phyloP scores from a whole-genome alignment of 1,139 yeast genomes.

The Spathaspora sp. region DNA sequence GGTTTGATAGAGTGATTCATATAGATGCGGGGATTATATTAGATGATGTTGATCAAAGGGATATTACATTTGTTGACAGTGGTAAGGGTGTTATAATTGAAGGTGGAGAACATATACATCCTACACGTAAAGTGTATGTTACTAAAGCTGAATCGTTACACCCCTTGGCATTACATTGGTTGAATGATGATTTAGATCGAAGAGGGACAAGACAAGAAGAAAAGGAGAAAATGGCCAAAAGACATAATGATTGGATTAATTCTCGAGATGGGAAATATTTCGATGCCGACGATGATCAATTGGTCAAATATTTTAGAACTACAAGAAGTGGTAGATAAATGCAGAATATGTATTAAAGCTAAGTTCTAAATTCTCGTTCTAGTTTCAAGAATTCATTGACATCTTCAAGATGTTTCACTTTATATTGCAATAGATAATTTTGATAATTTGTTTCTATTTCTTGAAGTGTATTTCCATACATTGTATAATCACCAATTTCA shows the following conservation, averaged over 20 bases:
- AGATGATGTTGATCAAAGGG: slow-evolving; percentile 23
- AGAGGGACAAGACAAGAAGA: slow-evolving; percentile 59
- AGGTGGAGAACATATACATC: slow-evolving; percentile 8
- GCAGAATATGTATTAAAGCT: slow-evolving; percentile 3
- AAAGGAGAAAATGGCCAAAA: slow-evolving; percentile 38
- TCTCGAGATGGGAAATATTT: slow-evolving; percentile 43
- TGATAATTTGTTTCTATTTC: slow-evolving; percentile 15
- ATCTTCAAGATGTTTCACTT: slow-evolving; percentile 13
- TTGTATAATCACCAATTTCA: background rate
- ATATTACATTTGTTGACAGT: slow-evolving; percentile 19
- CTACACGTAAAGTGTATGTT: slow-evolving; percentile 27
- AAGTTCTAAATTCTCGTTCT: slow-evolving; percentile 15
- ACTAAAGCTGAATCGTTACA: slow-evolving; percentile 56
- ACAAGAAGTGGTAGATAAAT: slow-evolving; percentile 30
- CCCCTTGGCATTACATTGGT: slow-evolving; percentile 72
- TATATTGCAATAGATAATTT: slow-evolving; percentile 17
- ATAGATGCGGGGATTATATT: slow-evolving; percentile 61
- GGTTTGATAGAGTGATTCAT: slow-evolving; percentile 90
- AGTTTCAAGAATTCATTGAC: slow-evolving; percentile 16
- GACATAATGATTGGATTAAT: slow-evolving; percentile 49
- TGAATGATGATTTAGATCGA: slow-evolving; percentile 48
- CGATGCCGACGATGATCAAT: slow-evolving; percentile 44
- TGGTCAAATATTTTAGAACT: slow-evolving; percentile 48
- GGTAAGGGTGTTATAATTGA: slow-evolving; percentile 18
- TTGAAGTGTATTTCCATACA: background rate